Evolutionary conservation across 2,329 filamentous ascomycete genomes (phyloP), one percentile per base, ranked within the genome.

Genomic region (Macroventuria anomochaeta): DNA sequence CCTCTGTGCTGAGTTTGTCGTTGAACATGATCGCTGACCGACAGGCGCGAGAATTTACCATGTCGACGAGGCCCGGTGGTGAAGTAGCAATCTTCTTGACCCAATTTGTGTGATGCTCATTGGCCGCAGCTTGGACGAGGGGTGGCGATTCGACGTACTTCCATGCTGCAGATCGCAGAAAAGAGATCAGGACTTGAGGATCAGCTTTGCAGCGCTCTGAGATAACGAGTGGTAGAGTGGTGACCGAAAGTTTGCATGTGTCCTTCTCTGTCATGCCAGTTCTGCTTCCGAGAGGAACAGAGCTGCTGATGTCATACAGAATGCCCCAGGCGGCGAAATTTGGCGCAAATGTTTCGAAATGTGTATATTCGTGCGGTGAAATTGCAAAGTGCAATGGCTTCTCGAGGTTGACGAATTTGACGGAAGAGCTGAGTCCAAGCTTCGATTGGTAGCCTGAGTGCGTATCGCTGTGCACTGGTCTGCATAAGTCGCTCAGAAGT

Each of bases 21-120:
- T 93, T 93, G 75, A 96, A 96, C 89, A 93, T 93, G 69, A 95
- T 86, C 2, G 91, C 89, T 29, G 88, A 90, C 46, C 89, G 81
- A 66, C 90, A 95, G 1, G 90, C 85, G 49, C 88, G 82, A 0
- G 89, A 92, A 66, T 91, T 88, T 4, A 93, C 76, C 68, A 93
- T 75, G 25, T 96, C 89, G 3, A 96, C 64, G 11, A 97, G 85
- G 0, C 88, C 88, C 21, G 82, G 79, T 0, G 93, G 93, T 62
- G 90, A 96, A 2, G 81, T 81, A 25, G 85, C 83, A 33, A 96
- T 84, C 5, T 78, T 78, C 1, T 80, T 75, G 1, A 89, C 76
- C 88, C 88, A 92, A 11, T 57, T 36, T 13, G 64, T 55, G 12
- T 58, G 31, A 7, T 51, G 18, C 21, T 43, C 17, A 11, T 58